phyloP scores from a whole-genome alignment of 306 rosid species.

The Elaeagnus macrophylla region DNA sequence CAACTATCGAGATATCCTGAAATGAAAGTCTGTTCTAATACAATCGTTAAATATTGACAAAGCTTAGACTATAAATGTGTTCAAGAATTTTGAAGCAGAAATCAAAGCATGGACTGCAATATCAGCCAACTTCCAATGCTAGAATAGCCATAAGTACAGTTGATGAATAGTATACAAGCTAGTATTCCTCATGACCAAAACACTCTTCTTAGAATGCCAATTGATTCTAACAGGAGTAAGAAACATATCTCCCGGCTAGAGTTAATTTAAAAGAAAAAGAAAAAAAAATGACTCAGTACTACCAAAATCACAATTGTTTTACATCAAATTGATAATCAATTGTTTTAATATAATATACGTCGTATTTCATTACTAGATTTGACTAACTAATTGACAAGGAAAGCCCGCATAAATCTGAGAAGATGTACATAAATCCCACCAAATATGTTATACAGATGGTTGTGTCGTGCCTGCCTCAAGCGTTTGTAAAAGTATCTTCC shows the following conservation, averaged over 20 bases:
- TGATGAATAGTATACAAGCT: constrained; percentile 20
- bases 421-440: constrained; percentile 56
- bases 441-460: constrained; percentile 37
- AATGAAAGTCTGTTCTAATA: too few relatives aligned
- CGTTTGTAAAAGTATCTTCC: constrained; percentile 27
- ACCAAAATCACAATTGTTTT: constrained; percentile 69
- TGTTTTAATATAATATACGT: constrained; percentile 43
- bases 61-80: too few relatives aligned
- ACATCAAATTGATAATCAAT: constrained; percentile 42
- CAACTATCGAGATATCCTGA: too few relatives aligned
- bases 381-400: constrained; percentile 49
- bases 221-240: constrained; percentile 38
- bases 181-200: constrained; percentile 39
- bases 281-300: constrained; percentile 51
- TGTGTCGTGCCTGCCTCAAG: constrained; percentile 42
- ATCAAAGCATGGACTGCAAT: too few relatives aligned
- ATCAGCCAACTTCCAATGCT: too few relatives aligned
- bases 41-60: too few relatives aligned
- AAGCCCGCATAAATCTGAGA: constrained; percentile 46
- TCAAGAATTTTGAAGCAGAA: too few relatives aligned
- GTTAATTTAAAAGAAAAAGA: constrained; percentile 11
- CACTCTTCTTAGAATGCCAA: constrained; percentile 48
- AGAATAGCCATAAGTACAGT: neutral
- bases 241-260: constrained; percentile 40
- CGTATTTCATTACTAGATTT: constrained; percentile 28